These are phyloP conservation scores for Primulina eburnea DNA, from an alignment of 257 asterid species.

Conservation along the genomic window DNA sequence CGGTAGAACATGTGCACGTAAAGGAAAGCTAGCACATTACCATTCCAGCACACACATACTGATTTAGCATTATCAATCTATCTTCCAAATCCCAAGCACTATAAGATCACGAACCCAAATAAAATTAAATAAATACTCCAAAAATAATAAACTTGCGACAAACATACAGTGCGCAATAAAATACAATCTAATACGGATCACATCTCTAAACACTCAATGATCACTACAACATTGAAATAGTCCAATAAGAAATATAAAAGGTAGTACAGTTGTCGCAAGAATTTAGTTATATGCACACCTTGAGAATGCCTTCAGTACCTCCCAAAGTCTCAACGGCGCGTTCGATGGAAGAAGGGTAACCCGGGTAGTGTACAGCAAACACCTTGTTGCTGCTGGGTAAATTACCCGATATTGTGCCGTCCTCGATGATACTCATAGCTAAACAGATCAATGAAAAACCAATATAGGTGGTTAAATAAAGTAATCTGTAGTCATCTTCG, in stretches of 20 bases:
- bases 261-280: background rate
- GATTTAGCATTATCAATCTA: background rate
- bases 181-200: background rate
- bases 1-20: too few species aligned
- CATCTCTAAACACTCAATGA: background rate
- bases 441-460: background rate
- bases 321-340: slow-evolving; percentile 90
- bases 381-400: slow-evolving; percentile 44
- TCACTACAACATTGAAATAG: background rate
- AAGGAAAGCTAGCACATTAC: background rate
- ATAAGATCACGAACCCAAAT: background rate
- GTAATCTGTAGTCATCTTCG: background rate
- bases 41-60: background rate
- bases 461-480: background rate
- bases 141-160: background rate
- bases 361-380: slow-evolving; percentile 84
- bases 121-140: background rate
- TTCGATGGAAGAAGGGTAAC: slow-evolving; percentile 75
- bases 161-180: background rate
- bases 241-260: background rate
- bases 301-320: slow-evolving; percentile 60
- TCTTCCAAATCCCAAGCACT: background rate
- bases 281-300: slow-evolving; percentile 39
- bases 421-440: slow-evolving; percentile 68
- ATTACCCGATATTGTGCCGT: slow-evolving; percentile 68